Conservation (phyloP, 805 yeast genomes). For the Grigorovia jiainica region DNA sequence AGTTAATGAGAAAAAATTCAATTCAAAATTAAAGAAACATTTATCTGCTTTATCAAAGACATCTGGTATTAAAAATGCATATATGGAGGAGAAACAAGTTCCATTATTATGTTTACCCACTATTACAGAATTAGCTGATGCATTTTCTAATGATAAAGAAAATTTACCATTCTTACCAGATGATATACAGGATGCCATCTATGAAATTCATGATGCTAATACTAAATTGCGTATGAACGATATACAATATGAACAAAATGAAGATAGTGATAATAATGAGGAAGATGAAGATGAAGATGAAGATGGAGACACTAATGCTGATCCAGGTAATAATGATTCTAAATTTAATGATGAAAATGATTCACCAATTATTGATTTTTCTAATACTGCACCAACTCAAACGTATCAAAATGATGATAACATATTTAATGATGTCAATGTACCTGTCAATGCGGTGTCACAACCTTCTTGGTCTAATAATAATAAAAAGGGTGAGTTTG, state of each 20-base stretch:
- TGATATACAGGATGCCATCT: constrained; percentile 60
- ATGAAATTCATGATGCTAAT: constrained; percentile 47
- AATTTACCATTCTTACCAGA: constrained; percentile 69
- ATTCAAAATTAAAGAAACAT: constrained; percentile 37
- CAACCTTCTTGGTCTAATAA: constrained; percentile 38
- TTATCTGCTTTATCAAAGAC: constrained; percentile 18
- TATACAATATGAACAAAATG: constrained; percentile 9
- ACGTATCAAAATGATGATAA: not conserved
- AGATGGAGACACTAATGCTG: constrained; percentile 1
- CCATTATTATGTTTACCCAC: constrained; percentile 61
- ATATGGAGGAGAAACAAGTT: constrained; percentile 43
- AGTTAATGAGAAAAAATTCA: constrained; percentile 62
- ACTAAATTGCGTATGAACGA: constrained; percentile 20
- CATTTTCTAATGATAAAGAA: constrained; percentile 56
- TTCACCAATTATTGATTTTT: constrained; percentile 2
- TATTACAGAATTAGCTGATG: constrained; percentile 57
- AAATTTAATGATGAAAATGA: constrained; percentile 1
- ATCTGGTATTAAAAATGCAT: constrained; percentile 10
- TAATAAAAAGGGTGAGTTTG: constrained; percentile 43
- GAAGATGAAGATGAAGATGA: constrained; percentile 8
- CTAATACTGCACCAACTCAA: not conserved
- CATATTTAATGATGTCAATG: constrained; percentile 55
- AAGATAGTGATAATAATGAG: constrained; percentile 9
- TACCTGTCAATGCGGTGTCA: constrained; percentile 42
- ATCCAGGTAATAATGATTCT: not conserved